These are phyloP conservation scores for Claviceps sp. DNA, from an alignment of 2,329 filamentous ascomycete species.

Conservation along the genomic window DNA sequence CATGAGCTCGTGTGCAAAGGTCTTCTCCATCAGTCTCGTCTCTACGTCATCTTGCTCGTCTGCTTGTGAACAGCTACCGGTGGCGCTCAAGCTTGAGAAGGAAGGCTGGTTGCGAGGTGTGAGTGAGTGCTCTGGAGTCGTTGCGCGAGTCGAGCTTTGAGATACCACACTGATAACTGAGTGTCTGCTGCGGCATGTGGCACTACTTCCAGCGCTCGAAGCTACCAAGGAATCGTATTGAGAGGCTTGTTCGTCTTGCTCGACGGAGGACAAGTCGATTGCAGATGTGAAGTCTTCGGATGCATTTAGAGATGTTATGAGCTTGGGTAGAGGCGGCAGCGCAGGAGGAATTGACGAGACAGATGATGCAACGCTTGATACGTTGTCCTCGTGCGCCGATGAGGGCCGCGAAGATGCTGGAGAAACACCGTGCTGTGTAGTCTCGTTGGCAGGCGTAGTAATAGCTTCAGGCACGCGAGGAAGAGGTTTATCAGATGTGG, in stretches of 20 bases:
- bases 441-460: constrained; percentile 21
- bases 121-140: constrained; percentile 58
- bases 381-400: constrained; percentile 27
- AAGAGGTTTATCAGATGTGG: constrained; percentile 51
- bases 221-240: constrained; percentile 58
- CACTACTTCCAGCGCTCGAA: constrained; percentile 65
- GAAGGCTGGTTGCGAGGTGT: constrained; percentile 46
- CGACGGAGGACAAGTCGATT: constrained; percentile 30
- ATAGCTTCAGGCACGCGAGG: constrained; percentile 49
- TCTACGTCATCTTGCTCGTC: constrained; percentile 74
- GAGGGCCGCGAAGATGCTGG: constrained; percentile 28
- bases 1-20: constrained; percentile 80
- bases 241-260: constrained; percentile 39
- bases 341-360: constrained; percentile 33
- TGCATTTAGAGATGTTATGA: constrained; percentile 36
- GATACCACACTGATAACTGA: constrained; percentile 73
- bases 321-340: constrained; percentile 43
- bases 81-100: constrained; percentile 53
- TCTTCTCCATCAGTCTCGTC: constrained; percentile 76
- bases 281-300: constrained; percentile 30
- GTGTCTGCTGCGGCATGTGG: constrained; percentile 65
- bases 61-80: constrained; percentile 49
- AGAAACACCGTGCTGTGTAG: constrained; percentile 17
- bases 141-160: constrained; percentile 73
- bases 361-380: constrained; percentile 31